Base-by-base conservation (phyloP, 2,329 filamentous ascomycete genomes). In the Ophiostoma sp. region DNA sequence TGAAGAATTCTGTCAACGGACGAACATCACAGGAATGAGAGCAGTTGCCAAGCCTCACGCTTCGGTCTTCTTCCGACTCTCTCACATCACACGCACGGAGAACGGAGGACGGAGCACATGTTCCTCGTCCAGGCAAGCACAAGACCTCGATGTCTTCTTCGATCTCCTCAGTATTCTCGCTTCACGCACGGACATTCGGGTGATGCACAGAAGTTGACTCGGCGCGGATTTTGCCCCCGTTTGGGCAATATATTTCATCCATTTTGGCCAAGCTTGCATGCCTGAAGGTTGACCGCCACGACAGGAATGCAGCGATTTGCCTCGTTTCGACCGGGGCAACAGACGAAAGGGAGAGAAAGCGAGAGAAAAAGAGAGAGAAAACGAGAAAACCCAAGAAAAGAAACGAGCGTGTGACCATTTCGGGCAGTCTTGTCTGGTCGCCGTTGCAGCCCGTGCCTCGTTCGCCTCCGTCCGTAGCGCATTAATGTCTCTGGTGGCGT, bases 401-500 rank as follows among this genome's bases (percentile, higher is more conserved):
- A 39, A 8, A 11, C 22, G 48, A 55, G 48, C 50, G 68, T 42
- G 33, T 70, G 68, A 57, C n/a, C 22, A n/a, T 2, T 22, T 48
- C 33, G 64, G 8, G 25, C 25, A 68, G 2, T 50, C 8, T 33
- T 11, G 28, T 25, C 28, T 48, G n/a, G 48, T 17, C 66, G 31
- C 48, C 66, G 66, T 55, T 69, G 66, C 31, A 69, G 45, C 15
- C 19, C 25, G 36, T 48, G 42, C 33, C 33, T 36, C 8, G 15
- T 17, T 50, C 55, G 55, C 19, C 31, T 33, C 59, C 17, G 9
- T 22, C 33, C 33, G 59, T 33, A 36, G 19, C n/a, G 8, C 31
- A 22, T 55, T 28, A 33, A 42, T 57, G 68, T 59, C 69, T 70
- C 69, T 70, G 69, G 36, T 70, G 69, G 69, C 69, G 69, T 70